Evolutionary conservation across 495 filamentous ascomycete species (phyloP), one percentile per base, ranked within the genome.

Genomic region (Hyaloscypha bicolor): DNA sequence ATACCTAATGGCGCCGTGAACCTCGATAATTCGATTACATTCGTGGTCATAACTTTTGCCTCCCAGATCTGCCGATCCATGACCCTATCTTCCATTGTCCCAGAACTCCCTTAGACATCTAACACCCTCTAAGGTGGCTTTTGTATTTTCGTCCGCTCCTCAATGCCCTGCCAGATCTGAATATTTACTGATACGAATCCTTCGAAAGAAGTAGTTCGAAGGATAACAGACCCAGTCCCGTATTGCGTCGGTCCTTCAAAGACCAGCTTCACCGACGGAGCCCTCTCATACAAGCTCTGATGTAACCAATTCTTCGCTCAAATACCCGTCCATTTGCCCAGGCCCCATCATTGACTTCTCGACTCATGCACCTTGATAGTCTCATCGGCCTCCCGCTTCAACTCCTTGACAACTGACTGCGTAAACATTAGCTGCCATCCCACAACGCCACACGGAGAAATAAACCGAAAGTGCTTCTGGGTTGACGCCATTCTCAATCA

Each of bases 401-500:
- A 78, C 71, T 92, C 90, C 71, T 90, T 88, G 29, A 94, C 88
- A 19, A 92, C 89, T 65, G 83, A 82, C 91, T 94, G 37, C 19
- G 12, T 30, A 39, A 37, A 6, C 14, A 56, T 67, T 51, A 67
- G 39, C 64, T 60, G 48, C 22, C 29, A 29, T 2, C 35, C 59
- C 42, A 14, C 51, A 39, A 52, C 32, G 12, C 35, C n/a, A 9
- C 12, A 11, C 37, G 21, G 31, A 9, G 22, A 56, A 16, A 82
- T 90, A 65, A 84, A 97, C 95, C 37, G 94, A 94, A 16, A 99
- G 80, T 9, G 94, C 96, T 75, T 98, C 95, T 6, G 95, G 95
- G 77, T 96, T 96, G 11, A 97, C 92, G 6, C 96, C 96, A 77
- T 97, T 97, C 79, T 99, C 95, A 68, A 99, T 93, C 73, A 99